Evolutionary conservation across 2,329 filamentous ascomycete species (phyloP).

Genomic region (Botrytis medusae): DNA sequence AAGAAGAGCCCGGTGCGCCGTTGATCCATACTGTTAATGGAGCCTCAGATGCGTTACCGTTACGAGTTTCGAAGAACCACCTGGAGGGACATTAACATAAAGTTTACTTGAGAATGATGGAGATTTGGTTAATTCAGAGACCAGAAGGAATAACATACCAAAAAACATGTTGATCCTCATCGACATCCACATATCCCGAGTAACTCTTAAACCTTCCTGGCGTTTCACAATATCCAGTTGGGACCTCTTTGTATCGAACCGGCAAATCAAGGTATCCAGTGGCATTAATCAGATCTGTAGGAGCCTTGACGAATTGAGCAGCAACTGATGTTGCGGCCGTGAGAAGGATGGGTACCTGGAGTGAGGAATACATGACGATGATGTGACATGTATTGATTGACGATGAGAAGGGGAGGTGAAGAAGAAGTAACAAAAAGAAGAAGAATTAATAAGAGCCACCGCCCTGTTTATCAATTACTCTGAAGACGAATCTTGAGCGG

Average conservation of each 20-base stretch:
- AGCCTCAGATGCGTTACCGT: constrained; percentile 48
- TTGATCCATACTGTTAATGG: constrained; percentile 64
- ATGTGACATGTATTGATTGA: not conserved
- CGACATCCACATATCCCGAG: constrained; percentile 47
- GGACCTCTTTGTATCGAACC: constrained; percentile 51
- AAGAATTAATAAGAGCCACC: not conserved
- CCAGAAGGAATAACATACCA: constrained; percentile 25
- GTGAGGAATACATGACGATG: constrained; percentile 8
- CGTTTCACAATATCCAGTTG: constrained; percentile 49
- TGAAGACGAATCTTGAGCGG: not conserved
- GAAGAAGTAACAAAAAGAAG: not conserved
- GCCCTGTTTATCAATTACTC: not conserved
- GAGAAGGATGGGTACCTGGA: not conserved
- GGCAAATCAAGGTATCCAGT: constrained; percentile 43
- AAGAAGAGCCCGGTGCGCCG: constrained; percentile 63
- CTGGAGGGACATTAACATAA: constrained; percentile 1
- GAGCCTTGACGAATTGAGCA: constrained; percentile 43
- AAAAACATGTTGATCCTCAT: constrained; percentile 45
- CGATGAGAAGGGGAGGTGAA: not conserved
- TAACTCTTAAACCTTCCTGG: constrained; percentile 46
- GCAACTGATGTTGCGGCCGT: constrained; percentile 14
- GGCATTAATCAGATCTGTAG: constrained; percentile 42
- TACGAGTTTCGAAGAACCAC: constrained; percentile 48
- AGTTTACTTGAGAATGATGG: not conserved
- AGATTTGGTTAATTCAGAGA: not conserved